Base-by-base conservation (phyloP, 2,329 filamentous ascomycete species). In the Colletotrichum shisoi region DNA sequence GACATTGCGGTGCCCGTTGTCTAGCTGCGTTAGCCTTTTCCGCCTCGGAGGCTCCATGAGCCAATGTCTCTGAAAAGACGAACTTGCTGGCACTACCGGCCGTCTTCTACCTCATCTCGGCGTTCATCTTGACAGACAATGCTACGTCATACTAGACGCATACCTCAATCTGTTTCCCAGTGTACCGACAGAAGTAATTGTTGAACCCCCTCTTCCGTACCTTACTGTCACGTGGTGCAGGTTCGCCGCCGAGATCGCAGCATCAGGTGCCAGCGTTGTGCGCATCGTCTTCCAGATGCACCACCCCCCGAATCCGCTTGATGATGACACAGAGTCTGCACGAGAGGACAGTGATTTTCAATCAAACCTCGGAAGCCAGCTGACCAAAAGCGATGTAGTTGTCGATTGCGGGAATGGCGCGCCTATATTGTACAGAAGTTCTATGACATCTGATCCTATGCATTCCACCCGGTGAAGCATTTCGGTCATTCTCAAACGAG, bases 201-300 rank as follows among this genome's bases (percentile, higher is more conserved):
- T 67, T n/a, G 63, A 46, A 1, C 11, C 19, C 19, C 5, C 19
- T 24, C 34, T 67, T 52, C 34, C 54, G 52, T 13, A 19, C 40
- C n/a, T 57, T 15, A 19, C 34, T 21, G 31, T 67, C 19, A 31
- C 59, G 9, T 67, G 48, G 54, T 59, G 48, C 42, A 49, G 56
- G 40, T 40, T 59, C 27, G 42, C 48, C 3, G 48, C 53, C 40
- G 46, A 63, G 44, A 19, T 63, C 19, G n/a, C 19, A 40, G 53
- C 53, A n/a, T 21, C 31, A 24, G 34, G 12, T 15, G 42, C 56
- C 31, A 11, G 40, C 45, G 42, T 57, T 40, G 46, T 34, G 40
- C 49, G 42, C 24, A 31, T 31, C 27, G 31, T 39, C 13, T 37
- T 53, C 40, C 8, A 9, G 21, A 21, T 31, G 37, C 42, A 21